Percentiles rank a stretch among this genome's conserved stretches.
phyloP scores from a whole-genome alignment of 805 yeast genomes.

The Jamesozyma spencerorum region DNA sequence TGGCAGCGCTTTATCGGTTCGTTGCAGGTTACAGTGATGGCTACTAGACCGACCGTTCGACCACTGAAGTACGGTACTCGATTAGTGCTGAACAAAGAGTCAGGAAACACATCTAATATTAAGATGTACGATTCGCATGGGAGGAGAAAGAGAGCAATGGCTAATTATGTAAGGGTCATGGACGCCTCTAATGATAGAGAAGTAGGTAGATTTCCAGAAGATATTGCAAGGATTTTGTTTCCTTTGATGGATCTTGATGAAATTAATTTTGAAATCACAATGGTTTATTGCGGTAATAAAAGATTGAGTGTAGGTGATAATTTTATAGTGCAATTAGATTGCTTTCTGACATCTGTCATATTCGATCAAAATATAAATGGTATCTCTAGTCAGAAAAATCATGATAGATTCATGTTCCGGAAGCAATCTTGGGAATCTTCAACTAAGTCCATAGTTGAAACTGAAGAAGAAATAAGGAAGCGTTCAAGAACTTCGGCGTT shows the following conservation, averaged over 20 bases:
- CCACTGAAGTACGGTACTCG: conserved; percentile 37
- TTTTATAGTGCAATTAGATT: conserved; percentile 59
- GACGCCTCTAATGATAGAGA: conserved; percentile 37
- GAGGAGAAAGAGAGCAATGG: conserved; percentile 17
- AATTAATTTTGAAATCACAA: conserved; percentile 46
- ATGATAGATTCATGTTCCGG: background rate
- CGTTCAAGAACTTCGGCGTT: conserved; percentile 50
- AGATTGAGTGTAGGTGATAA: conserved; percentile 67
- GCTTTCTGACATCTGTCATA: conserved; percentile 40
- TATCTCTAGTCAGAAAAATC: background rate
- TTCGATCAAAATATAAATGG: conserved; percentile 13
- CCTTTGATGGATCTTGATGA: conserved; percentile 49
- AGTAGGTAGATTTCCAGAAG: conserved; percentile 69
- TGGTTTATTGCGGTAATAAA: conserved; percentile 46
- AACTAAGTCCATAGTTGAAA: conserved; percentile 33
- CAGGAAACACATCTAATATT: conserved; percentile 18
- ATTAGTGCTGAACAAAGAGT: conserved; percentile 31
- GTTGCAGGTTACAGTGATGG: conserved; percentile 55
- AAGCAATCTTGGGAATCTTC: conserved; percentile 7
- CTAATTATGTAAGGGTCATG: conserved; percentile 29
- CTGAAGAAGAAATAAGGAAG: conserved; percentile 41
- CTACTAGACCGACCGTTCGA: conserved; percentile 53
- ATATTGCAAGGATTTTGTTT: conserved; percentile 52
- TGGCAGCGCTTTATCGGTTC: conserved; percentile 51
- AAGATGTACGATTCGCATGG: conserved; percentile 19